A percentile compares a stretch with the other conserved stretches of the same genome.
These are phyloP conservation scores for Lablab purpureus DNA, from an alignment of 306 rosid species.

Conservation along the genomic window DNA sequence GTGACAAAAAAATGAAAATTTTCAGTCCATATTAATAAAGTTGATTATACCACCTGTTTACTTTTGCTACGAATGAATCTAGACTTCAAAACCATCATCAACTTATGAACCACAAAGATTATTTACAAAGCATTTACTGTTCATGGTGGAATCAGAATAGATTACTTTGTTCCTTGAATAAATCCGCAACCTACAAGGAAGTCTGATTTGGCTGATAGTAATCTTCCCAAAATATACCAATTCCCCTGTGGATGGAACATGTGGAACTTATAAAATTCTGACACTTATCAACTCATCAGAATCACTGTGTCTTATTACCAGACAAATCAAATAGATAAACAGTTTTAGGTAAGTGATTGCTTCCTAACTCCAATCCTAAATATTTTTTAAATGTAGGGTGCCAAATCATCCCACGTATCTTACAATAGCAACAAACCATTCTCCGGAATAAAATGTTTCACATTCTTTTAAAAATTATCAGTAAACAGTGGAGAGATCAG, in stretches of 20 bases:
- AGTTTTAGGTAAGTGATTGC: constrained; percentile 50
- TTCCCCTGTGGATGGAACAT: background rate
- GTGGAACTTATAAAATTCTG: background rate
- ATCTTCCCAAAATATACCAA: constrained; percentile 24
- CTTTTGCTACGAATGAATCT: background rate
- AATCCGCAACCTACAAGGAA: background rate
- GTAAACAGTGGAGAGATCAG: too few relatives aligned
- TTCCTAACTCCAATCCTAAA: constrained; percentile 19
- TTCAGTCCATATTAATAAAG: background rate
- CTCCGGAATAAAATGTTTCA: too few relatives aligned
- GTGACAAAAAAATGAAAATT: background rate
- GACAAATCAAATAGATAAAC: constrained; percentile 23
- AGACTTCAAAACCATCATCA: background rate
- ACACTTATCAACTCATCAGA: constrained; percentile 26
- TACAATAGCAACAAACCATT: background rate
- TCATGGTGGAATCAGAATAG: constrained; percentile 22
- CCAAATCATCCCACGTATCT: background rate
- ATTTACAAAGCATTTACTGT: background rate
- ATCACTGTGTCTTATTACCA: constrained; percentile 43
- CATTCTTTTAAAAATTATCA: too few relatives aligned
- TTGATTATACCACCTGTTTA: background rate
- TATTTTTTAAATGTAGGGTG: background rate
- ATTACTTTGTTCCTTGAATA: constrained; percentile 21
- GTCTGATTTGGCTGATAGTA: background rate
- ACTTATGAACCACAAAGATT: background rate